These are phyloP conservation scores for Metschnikowia cerradonensis DNA, from an alignment of 805 yeast species.

Conservation along the genomic window DNA sequence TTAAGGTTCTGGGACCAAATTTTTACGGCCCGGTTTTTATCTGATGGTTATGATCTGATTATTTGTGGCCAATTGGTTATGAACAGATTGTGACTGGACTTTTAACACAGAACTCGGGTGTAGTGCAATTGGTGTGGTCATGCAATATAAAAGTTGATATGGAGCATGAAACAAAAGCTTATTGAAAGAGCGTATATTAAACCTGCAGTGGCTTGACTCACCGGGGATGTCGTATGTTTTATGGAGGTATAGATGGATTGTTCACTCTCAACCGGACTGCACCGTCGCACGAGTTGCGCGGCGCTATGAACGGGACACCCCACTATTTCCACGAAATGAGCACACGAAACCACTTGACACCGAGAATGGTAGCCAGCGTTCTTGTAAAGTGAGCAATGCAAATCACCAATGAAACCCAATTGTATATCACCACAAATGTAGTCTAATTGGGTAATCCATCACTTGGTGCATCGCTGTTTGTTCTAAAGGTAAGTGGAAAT, in stretches of 20 bases:
- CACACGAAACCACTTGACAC: not conserved
- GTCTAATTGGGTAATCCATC: no score
- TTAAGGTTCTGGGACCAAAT: no score
- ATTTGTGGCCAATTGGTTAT: not conserved
- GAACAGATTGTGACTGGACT: not conserved
- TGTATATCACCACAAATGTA: no score
- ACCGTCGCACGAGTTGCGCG: constrained; percentile 1
- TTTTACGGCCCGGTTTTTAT: no score
- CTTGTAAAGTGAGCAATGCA: no score
- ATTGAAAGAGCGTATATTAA: not conserved
- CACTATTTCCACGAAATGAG: no score
- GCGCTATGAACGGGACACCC: not conserved
- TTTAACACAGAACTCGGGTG: not conserved
- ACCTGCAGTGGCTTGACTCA: not conserved
- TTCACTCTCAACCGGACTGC: not conserved
- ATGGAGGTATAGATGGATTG: not conserved
- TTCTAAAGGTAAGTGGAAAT: not conserved
- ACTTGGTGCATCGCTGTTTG: no score
- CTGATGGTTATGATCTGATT: no score
- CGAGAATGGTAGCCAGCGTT: not conserved
- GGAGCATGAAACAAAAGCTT: not conserved
- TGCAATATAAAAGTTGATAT: not conserved
- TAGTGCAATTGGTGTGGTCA: not conserved
- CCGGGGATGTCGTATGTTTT: not conserved
- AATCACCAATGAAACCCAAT: no score